A percentile compares a stretch with the other conserved stretches of the same genome.
Conservation (phyloP, 768 basidiomycete genomes). For the Strobilomyces confusus region DNA sequence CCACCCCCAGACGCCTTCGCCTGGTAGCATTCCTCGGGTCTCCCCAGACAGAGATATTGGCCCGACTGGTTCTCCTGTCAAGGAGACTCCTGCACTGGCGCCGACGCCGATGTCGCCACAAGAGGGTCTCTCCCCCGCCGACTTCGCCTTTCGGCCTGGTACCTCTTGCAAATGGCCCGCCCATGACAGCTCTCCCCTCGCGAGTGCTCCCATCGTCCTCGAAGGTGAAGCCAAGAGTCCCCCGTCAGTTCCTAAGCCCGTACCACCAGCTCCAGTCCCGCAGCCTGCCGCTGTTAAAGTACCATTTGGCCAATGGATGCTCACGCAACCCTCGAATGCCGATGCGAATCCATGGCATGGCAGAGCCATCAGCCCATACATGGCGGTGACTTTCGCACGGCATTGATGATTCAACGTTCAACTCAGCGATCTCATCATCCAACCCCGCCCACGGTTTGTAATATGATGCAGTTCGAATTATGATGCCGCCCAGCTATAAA, state of each 20-base stretch:
- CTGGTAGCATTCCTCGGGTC: slow-evolving; percentile 17
- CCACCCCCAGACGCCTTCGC: slow-evolving; percentile 27
- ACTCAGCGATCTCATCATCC: too few relatives aligned
- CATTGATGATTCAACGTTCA: too few relatives aligned
- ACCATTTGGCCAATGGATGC: slow-evolving; percentile 34
- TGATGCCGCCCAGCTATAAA: too few relatives aligned
- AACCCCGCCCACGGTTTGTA: too few relatives aligned
- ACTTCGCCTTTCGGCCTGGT: slow-evolving; percentile 41
- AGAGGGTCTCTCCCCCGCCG: slow-evolving; percentile 16
- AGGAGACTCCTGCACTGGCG: slow-evolving; percentile 30
- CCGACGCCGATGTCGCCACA: slow-evolving; percentile 12
- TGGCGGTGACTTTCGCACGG: too few relatives aligned
- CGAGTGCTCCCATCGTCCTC: slow-evolving; percentile 49
- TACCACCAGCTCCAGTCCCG: slow-evolving; percentile 21
- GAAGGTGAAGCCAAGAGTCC: slow-evolving; percentile 30
- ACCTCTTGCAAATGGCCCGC: slow-evolving; percentile 51
- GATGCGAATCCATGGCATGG: too few relatives aligned
- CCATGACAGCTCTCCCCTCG: slow-evolving; percentile 72
- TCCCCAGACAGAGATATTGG: slow-evolving; percentile 40
- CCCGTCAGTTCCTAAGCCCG: slow-evolving; percentile 15
- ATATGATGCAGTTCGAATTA: too few relatives aligned
- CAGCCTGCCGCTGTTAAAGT: slow-evolving; percentile 40
- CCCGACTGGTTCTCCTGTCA: slow-evolving; percentile 60
- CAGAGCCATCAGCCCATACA: too few relatives aligned
- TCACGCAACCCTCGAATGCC: slow-evolving; percentile 15